phyloP scores from a whole-genome alignment of 768 basidiomycete species.

The Russula sp. region DNA sequence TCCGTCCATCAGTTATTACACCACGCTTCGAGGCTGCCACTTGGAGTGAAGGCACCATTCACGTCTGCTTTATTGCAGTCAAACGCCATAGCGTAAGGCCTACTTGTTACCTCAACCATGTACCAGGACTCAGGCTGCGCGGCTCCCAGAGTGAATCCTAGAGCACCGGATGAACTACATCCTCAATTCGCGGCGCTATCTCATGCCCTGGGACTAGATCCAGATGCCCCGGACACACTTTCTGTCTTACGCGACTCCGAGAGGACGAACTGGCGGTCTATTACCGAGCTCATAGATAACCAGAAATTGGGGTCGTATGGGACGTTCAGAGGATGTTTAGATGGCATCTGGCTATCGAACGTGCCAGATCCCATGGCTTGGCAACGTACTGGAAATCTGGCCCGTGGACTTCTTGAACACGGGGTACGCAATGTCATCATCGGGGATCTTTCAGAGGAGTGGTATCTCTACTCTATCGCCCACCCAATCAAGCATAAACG shows the following conservation, averaged over 20 bases:
- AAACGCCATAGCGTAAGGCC: conserved; percentile 59
- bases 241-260: conserved; percentile 41
- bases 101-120: not conserved
- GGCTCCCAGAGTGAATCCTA: conserved; percentile 41
- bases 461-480: conserved; percentile 70
- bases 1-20: conserved; percentile 71
- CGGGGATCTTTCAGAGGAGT: conserved; percentile 69
- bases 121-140: not conserved
- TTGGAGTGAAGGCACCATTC: conserved; percentile 53
- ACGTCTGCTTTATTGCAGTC: conserved; percentile 62
- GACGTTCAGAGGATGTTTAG: conserved; percentile 63
- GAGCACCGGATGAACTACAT: conserved; percentile 49
- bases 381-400: conserved; percentile 57
- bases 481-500: conserved; percentile 43
- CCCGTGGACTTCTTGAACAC: conserved; percentile 42
- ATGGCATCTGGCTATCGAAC: conserved; percentile 49
- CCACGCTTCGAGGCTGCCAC: conserved; percentile 55
- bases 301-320: conserved; percentile 47
- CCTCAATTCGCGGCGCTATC: conserved; percentile 62
- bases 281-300: conserved; percentile 53
- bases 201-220: conserved; percentile 46
- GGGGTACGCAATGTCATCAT: conserved; percentile 55
- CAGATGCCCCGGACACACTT: conserved; percentile 43
- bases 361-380: conserved; percentile 56
- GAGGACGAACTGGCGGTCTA: conserved; percentile 40